Percentiles rank a stretch among this genome's conserved stretches.
phyloP scores from a whole-genome alignment of 2,329 filamentous ascomycete genomes.

The Colletotrichum horii region DNA sequence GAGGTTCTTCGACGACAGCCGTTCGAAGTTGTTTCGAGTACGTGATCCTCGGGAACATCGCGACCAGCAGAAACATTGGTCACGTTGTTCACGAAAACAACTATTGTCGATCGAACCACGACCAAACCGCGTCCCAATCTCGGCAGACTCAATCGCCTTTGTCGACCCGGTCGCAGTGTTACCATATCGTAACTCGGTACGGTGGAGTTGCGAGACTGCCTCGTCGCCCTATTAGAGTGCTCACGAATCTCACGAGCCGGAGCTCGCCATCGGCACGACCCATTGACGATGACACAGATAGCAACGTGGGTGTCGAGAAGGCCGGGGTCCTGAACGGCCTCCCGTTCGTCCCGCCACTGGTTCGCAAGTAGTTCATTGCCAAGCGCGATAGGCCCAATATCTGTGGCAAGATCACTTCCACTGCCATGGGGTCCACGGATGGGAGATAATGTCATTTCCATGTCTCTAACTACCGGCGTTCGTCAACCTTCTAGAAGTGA shows the following conservation, averaged over 20 bases:
- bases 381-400: slow-evolving; percentile 16
- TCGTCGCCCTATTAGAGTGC: background rate
- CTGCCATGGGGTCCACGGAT: slow-evolving; percentile 1
- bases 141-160: background rate
- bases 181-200: background rate
- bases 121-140: slow-evolving; percentile 2
- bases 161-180: background rate
- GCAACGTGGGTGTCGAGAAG: background rate
- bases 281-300: slow-evolving; percentile 11
- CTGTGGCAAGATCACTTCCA: slow-evolving; percentile 2
- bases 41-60: background rate
- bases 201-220: background rate
- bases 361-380: slow-evolving; percentile 5
- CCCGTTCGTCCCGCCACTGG: background rate
- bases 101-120: background rate
- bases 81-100: background rate
- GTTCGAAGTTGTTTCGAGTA: slow-evolving; percentile 1
- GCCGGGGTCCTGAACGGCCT: slow-evolving; percentile 13
- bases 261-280: slow-evolving; percentile 18
- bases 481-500: slow-evolving; percentile 23
- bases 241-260: slow-evolving; percentile 11
- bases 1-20: background rate
- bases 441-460: slow-evolving; percentile 24
- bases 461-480: slow-evolving; percentile 18
- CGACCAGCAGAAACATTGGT: background rate